Conservation (phyloP, 805 yeast species). For the Myxozyma monticola region DNA sequence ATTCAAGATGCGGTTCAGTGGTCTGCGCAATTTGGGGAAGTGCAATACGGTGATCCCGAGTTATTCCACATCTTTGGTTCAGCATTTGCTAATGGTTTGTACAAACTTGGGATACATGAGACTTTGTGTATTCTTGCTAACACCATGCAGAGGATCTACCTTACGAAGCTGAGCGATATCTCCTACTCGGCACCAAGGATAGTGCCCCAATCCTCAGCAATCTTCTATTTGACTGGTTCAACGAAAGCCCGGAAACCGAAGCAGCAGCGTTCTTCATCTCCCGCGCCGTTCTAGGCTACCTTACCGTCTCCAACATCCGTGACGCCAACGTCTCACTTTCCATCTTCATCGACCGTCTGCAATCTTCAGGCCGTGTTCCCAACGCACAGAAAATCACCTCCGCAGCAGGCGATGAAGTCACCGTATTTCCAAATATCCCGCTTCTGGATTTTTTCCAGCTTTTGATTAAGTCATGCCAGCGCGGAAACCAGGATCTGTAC, state of each 20-base stretch:
- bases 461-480: constrained; percentile 59
- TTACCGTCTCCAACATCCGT: constrained; percentile 64
- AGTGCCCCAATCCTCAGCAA: constrained; percentile 46
- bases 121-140: constrained; percentile 15
- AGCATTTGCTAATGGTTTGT: constrained; percentile 47
- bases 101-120: background rate
- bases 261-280: constrained; percentile 42
- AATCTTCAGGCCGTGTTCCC: constrained; percentile 28
- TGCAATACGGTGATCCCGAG: constrained; percentile 69
- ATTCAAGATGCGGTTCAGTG: constrained; percentile 64
- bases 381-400: constrained; percentile 6
- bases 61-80: constrained; percentile 73
- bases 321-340: constrained; percentile 50
- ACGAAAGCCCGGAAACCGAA: constrained; percentile 34
- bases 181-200: constrained; percentile 64
- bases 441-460: constrained; percentile 70
- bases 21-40: constrained; percentile 55
- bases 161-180: constrained; percentile 70
- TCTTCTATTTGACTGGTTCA: constrained; percentile 53
- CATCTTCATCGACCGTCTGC: constrained; percentile 42
- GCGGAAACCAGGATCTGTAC: constrained; percentile 54
- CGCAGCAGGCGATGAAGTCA: constrained; percentile 35
- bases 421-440: constrained; percentile 46
- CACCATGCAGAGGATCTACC: constrained; percentile 35
- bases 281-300: constrained; percentile 74